These are phyloP conservation scores for Halenospora varia DNA, from an alignment of 495 filamentous ascomycete genomes.

Conservation along the genomic window DNA sequence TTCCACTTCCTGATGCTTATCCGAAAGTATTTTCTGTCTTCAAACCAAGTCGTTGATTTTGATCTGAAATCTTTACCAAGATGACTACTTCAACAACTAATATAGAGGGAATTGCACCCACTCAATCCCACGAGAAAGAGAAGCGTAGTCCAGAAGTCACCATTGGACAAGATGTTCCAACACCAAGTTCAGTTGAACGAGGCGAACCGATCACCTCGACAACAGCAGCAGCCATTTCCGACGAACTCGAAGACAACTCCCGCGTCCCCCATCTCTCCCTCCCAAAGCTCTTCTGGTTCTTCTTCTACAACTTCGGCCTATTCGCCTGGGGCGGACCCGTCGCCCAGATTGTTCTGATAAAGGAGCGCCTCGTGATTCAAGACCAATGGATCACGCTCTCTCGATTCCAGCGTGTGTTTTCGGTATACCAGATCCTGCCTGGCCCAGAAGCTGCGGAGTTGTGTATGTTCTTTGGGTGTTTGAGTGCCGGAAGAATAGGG, in stretches of 20 bases:
- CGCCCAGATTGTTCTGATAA: slow-evolving; percentile 35
- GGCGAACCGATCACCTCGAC: background rate
- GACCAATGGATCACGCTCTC: slow-evolving; percentile 34
- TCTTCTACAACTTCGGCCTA: slow-evolving; percentile 35
- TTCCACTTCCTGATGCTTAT: background rate
- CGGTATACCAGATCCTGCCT: slow-evolving; percentile 35
- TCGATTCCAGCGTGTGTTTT: slow-evolving; percentile 34
- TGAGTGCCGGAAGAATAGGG: slow-evolving; percentile 31
- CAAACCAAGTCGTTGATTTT: too few species aligned
- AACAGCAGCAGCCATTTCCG: background rate
- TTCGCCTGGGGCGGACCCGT: slow-evolving; percentile 38
- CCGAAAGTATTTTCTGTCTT: background rate
- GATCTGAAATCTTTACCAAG: too few species aligned
- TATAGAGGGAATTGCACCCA: too few species aligned
- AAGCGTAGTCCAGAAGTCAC: too few species aligned
- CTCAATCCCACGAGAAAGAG: too few species aligned
- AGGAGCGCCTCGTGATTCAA: slow-evolving; percentile 31
- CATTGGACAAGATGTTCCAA: background rate
- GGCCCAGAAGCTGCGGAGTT: slow-evolving; percentile 34
- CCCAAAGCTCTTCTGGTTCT: slow-evolving; percentile 32
- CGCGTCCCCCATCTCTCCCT: slow-evolving; percentile 29
- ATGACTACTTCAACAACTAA: too few species aligned
- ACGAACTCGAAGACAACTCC: slow-evolving; percentile 23
- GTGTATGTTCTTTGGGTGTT: slow-evolving; percentile 37
- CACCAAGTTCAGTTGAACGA: background rate